Evolutionary conservation across 208 protist species (phyloP).

Genomic region (Leishmania amazonensis): DNA sequence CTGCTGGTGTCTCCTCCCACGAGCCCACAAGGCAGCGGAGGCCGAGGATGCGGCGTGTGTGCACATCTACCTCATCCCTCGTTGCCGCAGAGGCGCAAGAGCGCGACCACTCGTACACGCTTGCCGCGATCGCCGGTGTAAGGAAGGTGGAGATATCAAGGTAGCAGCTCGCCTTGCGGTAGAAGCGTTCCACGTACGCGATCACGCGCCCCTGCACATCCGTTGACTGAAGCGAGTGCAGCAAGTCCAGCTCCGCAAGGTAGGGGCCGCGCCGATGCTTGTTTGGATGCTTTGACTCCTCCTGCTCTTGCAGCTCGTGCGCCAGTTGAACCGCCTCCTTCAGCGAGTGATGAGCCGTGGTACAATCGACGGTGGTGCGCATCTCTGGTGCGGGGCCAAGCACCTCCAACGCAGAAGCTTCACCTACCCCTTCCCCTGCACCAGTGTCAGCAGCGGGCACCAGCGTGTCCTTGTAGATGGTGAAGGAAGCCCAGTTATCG

Average conservation of each 20-base stretch:
- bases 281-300: conserved; percentile 30
- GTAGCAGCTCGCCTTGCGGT: conserved; percentile 75
- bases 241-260: conserved; percentile 74
- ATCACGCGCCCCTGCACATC: conserved; percentile 47
- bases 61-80: conserved; percentile 27
- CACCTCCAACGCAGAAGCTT: conserved; percentile 22
- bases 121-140: conserved; percentile 38
- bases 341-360: conserved; percentile 43
- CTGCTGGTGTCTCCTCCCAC: conserved; percentile 50
- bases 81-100: conserved; percentile 3
- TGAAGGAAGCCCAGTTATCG: conserved; percentile 83
- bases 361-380: conserved; percentile 40
- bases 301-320: conserved; percentile 31
- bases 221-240: conserved; percentile 31
- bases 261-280: conserved; percentile 75
- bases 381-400: conserved; percentile 27
- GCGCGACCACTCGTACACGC: conserved; percentile 67
- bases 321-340: conserved; percentile 58
- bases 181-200: conserved; percentile 77
- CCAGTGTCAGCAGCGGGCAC: background rate
- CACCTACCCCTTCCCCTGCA: background rate
- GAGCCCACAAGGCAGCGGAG: conserved; percentile 71
- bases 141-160: conserved; percentile 87
- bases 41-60: conserved; percentile 70
- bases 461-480: conserved; percentile 69